phyloP scores from a whole-genome alignment of 768 basidiomycete genomes.

The Krasilnikovozyma curviuscula region DNA sequence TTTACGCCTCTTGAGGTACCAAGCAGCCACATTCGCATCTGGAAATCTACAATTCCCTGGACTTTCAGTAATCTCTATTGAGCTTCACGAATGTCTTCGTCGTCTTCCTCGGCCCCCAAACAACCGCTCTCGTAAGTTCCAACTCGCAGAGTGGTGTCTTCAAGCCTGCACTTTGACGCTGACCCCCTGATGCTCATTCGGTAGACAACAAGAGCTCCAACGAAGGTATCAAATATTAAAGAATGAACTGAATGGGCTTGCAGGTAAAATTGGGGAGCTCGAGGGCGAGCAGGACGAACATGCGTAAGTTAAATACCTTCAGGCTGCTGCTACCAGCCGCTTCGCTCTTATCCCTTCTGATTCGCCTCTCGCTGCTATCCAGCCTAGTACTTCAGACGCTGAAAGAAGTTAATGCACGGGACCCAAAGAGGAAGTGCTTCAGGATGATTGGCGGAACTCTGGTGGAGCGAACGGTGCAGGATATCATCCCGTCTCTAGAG shows the following conservation, averaged over 20 bases:
- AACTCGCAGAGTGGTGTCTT: neutral
- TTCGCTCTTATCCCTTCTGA: neutral
- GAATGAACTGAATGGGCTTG: slow-evolving; percentile 74
- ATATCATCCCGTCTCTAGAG: slow-evolving; percentile 73
- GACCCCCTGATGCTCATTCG: neutral
- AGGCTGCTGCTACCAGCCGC: neutral
- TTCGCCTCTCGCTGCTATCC: neutral
- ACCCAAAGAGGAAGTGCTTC: slow-evolving; percentile 88
- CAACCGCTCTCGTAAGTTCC: neutral
- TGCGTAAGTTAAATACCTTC: slow-evolving; percentile 35
- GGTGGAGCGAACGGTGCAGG: slow-evolving; percentile 86
- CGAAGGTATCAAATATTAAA: slow-evolving; percentile 62
- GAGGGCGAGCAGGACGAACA: slow-evolving; percentile 95
- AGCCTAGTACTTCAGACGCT: slow-evolving; percentile 80
- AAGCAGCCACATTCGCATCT: too few species aligned
- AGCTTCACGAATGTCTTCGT: neutral
- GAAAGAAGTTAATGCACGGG: slow-evolving; percentile 56
- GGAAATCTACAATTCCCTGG: neutral
- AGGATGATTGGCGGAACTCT: slow-evolving; percentile 86
- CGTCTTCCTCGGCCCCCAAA: neutral
- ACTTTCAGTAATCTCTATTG: neutral
- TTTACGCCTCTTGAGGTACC: too few species aligned
- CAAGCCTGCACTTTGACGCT: neutral
- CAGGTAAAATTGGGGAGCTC: slow-evolving; percentile 85
- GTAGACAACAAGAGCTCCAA: slow-evolving; percentile 45